phyloP scores from a whole-genome alignment of 106 monocot species.

The Allium cepa region DNA sequence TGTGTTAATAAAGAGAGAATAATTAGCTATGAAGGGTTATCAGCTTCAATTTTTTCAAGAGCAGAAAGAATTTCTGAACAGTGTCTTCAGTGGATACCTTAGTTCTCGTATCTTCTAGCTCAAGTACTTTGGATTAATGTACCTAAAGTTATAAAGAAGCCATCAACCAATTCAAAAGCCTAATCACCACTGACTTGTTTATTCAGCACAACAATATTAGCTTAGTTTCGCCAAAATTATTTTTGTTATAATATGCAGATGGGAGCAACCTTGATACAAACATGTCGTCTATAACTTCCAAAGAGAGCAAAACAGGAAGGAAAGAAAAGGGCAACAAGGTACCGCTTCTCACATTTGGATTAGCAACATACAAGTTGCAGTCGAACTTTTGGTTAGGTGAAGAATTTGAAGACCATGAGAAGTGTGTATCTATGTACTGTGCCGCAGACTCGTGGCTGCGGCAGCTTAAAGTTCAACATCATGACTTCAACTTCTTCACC shows the following conservation, averaged over 20 bases:
- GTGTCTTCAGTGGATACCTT: no score
- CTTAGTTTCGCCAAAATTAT: neutral
- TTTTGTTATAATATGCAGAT: conserved; percentile 1
- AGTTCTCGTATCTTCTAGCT: no score
- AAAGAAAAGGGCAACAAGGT: conserved; percentile 1
- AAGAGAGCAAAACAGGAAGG: neutral
- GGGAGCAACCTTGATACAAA: neutral
- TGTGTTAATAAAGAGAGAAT: no score
- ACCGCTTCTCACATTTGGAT: conserved; percentile 10
- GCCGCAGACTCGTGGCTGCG: conserved; percentile 21
- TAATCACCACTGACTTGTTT: no score
- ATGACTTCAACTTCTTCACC: conserved; percentile 26
- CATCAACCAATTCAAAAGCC: no score
- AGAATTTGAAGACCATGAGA: neutral
- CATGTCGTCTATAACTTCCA: neutral
- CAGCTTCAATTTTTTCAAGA: no score
- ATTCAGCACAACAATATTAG: no score
- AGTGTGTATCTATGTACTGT: conserved; percentile 7
- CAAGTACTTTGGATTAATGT: no score
- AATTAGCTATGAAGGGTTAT: no score
- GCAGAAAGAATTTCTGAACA: no score
- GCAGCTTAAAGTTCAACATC: conserved; percentile 18
- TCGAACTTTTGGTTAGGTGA: conserved; percentile 11
- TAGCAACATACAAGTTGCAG: conserved; percentile 18
- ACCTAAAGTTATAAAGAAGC: no score